Base-by-base conservation (phyloP, 345 rosid genomes). In the Dimocarpus longan region DNA sequence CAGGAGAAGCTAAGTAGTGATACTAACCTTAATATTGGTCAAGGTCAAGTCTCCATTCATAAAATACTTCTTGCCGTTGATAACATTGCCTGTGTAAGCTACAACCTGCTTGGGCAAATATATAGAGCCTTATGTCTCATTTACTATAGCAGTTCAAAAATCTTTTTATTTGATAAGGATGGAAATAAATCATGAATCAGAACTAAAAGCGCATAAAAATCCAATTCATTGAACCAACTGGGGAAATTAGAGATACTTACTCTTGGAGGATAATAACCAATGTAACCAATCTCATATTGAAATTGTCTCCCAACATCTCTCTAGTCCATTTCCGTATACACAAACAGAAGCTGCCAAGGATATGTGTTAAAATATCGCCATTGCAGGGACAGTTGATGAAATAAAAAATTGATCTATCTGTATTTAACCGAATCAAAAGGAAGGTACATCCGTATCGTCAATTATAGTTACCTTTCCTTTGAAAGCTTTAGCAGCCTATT, bases 391-490 rank as follows among this genome's bases (percentile, higher is more conserved):
- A 32, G 37, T 32, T 32, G 37, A 32, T 32, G 37, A 54, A 16
- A 54, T 0, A 54, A 54, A 10, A 13, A 54, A 3, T 6, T 2
- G 9, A n/a, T 22, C 12, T 59, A 19, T 6, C 26, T 59, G 64
- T 59, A 59, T 59, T 22, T 59, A n/a, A 19, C 26, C 24, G 6
- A 8, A 59, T 7, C 26, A 6, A 22, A 59, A 8, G 28, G 12
- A 6, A 19, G n/a, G 3, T 32, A 32, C 37, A 32, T 26, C 28
- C 28, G 1, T 32, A 32, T 32, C 37, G 37, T 32, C 37, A 32
- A 32, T 1, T 59, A 48, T n/a, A 40, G n/a, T 71, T 71, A 71
- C 75, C 75, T 71, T 71, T 11, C 64, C 75, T 71, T 54, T 54
- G 75, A 32, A 71, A 71, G 10, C 64, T 71, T 56, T 54, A 21